phyloP scores from a whole-genome alignment of 768 basidiomycete species.

The Lactarius evosmus region DNA sequence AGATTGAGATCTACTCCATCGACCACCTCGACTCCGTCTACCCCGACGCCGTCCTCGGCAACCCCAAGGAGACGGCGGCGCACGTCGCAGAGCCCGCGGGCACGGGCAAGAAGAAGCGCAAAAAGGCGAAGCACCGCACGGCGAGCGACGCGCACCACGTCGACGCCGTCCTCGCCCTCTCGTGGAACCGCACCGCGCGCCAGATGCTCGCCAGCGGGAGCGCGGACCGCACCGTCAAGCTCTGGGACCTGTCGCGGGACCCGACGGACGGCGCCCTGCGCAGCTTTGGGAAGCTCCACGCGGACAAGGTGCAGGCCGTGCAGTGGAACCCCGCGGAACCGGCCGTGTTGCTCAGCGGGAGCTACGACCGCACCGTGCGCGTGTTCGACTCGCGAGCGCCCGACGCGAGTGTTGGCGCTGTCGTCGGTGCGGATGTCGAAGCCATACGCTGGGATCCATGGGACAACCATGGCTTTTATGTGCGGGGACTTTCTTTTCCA shows the following conservation, averaged over 20 bases:
- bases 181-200: constrained; percentile 90
- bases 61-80: constrained; percentile 77
- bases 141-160: constrained; percentile 74
- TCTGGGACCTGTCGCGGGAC: constrained; percentile 89
- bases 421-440: constrained; percentile 90
- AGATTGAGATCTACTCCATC: constrained; percentile 98
- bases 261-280: constrained; percentile 66
- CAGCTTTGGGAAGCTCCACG: constrained; percentile 77
- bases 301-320: constrained; percentile 94
- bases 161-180: constrained; percentile 88
- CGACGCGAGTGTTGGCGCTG: constrained; percentile 75
- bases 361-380: constrained; percentile 92
- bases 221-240: constrained; percentile 92
- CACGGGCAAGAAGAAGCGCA: constrained; percentile 97
- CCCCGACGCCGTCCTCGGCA: constrained; percentile 86
- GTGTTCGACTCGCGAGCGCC: constrained; percentile 90
- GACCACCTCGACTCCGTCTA: constrained; percentile 94
- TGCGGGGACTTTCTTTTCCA: constrained; percentile 38
- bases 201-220: constrained; percentile 89
- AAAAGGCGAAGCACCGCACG: constrained; percentile 70
- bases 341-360: constrained; percentile 86
- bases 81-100: constrained; percentile 76
- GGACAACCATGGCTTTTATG: constrained; percentile 85
- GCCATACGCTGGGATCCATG: constrained; percentile 95
- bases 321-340: constrained; percentile 93